Percentiles rank a stretch among this genome's conserved stretches.
These are phyloP conservation scores for Akanthomyces muscarius DNA, from an alignment of 2,329 filamentous ascomycete genomes.

Conservation along the genomic window DNA sequence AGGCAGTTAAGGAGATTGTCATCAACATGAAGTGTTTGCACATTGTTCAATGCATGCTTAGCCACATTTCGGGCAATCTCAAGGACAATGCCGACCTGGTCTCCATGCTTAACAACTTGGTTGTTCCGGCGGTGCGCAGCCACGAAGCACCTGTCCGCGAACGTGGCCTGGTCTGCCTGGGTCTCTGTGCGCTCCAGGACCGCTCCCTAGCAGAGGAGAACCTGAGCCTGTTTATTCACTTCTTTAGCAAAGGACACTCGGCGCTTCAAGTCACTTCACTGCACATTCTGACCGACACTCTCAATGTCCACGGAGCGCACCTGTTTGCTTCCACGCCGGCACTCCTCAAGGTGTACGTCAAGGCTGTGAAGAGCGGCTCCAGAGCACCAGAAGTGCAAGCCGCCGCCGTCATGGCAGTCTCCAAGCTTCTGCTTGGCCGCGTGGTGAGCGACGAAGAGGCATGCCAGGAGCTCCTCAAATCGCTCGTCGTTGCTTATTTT, in stretches of 20 bases:
- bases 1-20: constrained; percentile 85
- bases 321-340: constrained; percentile 64
- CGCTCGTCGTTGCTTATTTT: constrained; percentile 83
- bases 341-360: constrained; percentile 80
- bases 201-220: constrained; percentile 91
- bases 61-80: constrained; percentile 83
- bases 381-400: constrained; percentile 72
- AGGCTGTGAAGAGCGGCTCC: constrained; percentile 69
- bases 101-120: constrained; percentile 95
- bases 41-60: constrained; percentile 95
- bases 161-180: constrained; percentile 81
- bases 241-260: constrained; percentile 89
- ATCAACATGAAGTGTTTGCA: constrained; percentile 98
- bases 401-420: constrained; percentile 73
- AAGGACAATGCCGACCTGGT: constrained; percentile 89
- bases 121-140: constrained; percentile 90
- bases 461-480: constrained; percentile 73
- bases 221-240: constrained; percentile 87
- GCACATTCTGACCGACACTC: constrained; percentile 88
- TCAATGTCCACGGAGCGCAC: constrained; percentile 81
- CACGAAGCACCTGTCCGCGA: constrained; percentile 92
- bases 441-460: constrained; percentile 68
- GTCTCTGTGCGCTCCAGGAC: constrained; percentile 86
- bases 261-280: constrained; percentile 84
- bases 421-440: constrained; percentile 79